These are phyloP conservation scores for Paracorniculantispora psalliotae DNA, from an alignment of 2,329 filamentous ascomycete species.

Conservation along the genomic window DNA sequence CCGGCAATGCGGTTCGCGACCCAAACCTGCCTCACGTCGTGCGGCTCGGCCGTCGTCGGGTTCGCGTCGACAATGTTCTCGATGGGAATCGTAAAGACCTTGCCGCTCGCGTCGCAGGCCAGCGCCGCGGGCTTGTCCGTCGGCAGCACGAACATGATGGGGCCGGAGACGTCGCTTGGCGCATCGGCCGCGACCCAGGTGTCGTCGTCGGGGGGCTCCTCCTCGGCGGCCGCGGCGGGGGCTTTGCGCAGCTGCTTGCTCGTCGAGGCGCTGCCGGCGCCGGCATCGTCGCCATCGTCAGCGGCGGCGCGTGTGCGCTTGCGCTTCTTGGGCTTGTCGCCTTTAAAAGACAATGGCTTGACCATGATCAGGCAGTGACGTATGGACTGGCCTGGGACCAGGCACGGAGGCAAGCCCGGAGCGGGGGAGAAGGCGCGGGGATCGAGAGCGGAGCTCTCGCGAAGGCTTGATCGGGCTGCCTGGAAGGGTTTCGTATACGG, in stretches of 20 bases:
- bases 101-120: conserved; percentile 80
- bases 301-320: conserved; percentile 63
- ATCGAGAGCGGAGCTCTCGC: not conserved
- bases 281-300: conserved; percentile 36
- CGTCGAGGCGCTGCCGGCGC: conserved; percentile 34
- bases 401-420: not conserved
- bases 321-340: conserved; percentile 93
- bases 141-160: conserved; percentile 76
- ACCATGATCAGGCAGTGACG: conserved; percentile 54
- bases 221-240: conserved; percentile 21
- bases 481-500: not conserved
- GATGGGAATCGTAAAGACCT: conserved; percentile 74
- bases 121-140: conserved; percentile 69
- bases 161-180: conserved; percentile 70
- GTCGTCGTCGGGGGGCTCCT: conserved; percentile 57
- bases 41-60: conserved; percentile 81
- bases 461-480: no score
- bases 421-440: not conserved
- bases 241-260: conserved; percentile 20
- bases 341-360: conserved; percentile 90
- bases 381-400: not conserved
- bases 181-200: conserved; percentile 86
- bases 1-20: conserved; percentile 79
- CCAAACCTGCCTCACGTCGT: conserved; percentile 95
- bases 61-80: conserved; percentile 87